A percentile compares a stretch with the other conserved stretches of the same genome.
Evolutionary conservation across 2,329 filamentous ascomycete species (phyloP).

Genomic region (Endoconidiophora laricicola): DNA sequence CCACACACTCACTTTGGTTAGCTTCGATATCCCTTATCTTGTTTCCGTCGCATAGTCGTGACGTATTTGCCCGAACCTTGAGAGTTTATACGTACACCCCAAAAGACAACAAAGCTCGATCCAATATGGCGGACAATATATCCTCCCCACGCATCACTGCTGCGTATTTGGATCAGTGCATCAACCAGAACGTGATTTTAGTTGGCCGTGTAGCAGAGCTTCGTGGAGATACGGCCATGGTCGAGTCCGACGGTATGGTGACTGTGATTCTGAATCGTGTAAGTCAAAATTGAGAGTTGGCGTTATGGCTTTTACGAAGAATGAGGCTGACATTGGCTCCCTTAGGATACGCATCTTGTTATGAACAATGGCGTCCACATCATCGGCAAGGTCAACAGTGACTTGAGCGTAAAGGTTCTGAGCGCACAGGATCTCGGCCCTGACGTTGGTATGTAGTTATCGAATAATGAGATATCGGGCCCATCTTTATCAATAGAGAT

Average conservation of each 20-base stretch:
- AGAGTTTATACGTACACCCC: too few relatives aligned
- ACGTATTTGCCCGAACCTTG: too few relatives aligned
- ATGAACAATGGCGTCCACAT: conserved; percentile 57
- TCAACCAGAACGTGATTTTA: conserved; percentile 60
- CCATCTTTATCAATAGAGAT: neutral
- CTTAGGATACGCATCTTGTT: conserved; percentile 52
- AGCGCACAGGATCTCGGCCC: conserved; percentile 52
- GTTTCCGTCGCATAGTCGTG: too few relatives aligned
- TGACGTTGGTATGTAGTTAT: conserved; percentile 42
- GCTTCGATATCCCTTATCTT: too few relatives aligned
- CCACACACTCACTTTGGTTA: too few relatives aligned
- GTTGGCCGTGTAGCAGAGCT: conserved; percentile 74
- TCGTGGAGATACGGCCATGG: conserved; percentile 59
- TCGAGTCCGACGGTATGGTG: conserved; percentile 67
- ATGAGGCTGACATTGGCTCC: neutral
- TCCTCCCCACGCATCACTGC: conserved; percentile 70
- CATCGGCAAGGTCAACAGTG: conserved; percentile 63
- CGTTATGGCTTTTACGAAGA: neutral
- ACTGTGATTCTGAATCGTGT: conserved; percentile 60
- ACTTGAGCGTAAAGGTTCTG: conserved; percentile 55
- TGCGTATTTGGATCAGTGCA: conserved; percentile 60
- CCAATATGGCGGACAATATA: conserved; percentile 42
- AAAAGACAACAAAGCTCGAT: too few relatives aligned
- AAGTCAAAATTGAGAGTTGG: conserved; percentile 17
- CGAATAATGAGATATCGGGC: too few relatives aligned